A percentile compares a stretch with the other conserved stretches of the same genome.
These are phyloP conservation scores for Boletellus dicymbophilus DNA, from an alignment of 1,284 basidiomycete species.

Conservation along the genomic window DNA sequence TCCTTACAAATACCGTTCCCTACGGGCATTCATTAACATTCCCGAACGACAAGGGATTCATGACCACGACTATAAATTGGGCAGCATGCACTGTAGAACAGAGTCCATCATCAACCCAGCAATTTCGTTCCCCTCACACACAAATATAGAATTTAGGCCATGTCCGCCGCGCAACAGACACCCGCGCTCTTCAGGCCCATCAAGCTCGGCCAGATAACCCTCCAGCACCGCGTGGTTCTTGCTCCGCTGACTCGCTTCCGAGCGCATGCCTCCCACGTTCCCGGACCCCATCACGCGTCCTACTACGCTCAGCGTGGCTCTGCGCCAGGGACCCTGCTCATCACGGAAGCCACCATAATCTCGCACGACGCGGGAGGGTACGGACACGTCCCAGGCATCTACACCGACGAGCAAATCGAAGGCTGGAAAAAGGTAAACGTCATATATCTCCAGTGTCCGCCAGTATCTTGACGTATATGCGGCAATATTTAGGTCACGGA, in stretches of 20 bases:
- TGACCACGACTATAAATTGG: no score
- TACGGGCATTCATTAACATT: no score
- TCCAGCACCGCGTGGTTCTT: constrained; percentile 34
- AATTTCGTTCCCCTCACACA: no score
- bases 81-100: no score
- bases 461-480: no score
- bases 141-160: no score
- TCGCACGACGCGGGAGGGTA: neutral
- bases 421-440: constrained; percentile 5
- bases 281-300: constrained; percentile 11
- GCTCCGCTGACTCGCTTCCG: constrained; percentile 38
- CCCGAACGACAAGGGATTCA: no score
- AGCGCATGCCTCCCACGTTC: constrained; percentile 18
- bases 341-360: constrained; percentile 1
- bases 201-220: constrained; percentile 30
- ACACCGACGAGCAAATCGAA: neutral
- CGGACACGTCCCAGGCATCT: neutral
- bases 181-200: constrained; percentile 19
- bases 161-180: neutral
- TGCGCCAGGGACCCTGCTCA: neutral
- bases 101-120: no score
- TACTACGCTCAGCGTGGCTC: constrained; percentile 22
- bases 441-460: no score
- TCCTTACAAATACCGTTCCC: no score
- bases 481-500: constrained; percentile 37